Base-by-base conservation (phyloP, 768 basidiomycete genomes). In the Candolleomyces aberdarensis region DNA sequence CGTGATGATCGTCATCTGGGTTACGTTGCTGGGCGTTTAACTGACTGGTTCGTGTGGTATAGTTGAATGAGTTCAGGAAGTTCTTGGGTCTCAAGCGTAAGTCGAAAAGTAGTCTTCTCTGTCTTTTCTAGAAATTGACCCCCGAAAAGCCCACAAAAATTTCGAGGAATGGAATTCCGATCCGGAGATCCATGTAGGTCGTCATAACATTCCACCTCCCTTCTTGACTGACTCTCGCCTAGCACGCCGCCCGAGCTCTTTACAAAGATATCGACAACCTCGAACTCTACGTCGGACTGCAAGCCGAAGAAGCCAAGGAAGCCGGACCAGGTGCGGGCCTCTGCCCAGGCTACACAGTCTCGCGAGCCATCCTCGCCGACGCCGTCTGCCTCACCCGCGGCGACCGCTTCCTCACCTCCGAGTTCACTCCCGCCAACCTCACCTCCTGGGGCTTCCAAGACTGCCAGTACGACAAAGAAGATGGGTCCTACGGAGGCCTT, bases 301-400 rank as follows among this genome's bases (percentile, higher is more conserved):
- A 87, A 74, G 88, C 89, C 5, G 92, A 94, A 70, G 78, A 92
- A 65, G 68, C 88, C 2, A 93, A 92, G 67, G 62, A 65, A 1
- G 82, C 85, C 5, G 78, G 78, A 22, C 81, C 84, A 0, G 92
- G 91, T 7, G 86, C 89, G 5, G 92, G 91, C 13, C 69, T 93
- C 5, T 92, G 91, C 70, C 91, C 91, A 5, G 89, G 91, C 29
- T 92, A 86, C 74, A 93, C 92, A 4, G 87, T 91, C 64, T 91
- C 91, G 7, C 81, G 92, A 48, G 89, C 91, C n/a, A 94, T 95
- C 63, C 77, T 95, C 14, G 80, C 86, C 13, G 91, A 92, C 69
- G 91, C 91, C 2, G 86, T 92, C 40, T 85, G 80, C 63, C 76
- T 94, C 60, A 84, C 83, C 31, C 84, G 92, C 32, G 91, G 92